phyloP scores from a whole-genome alignment of 352 stramenopile species.

The Phytophthora multivora region DNA sequence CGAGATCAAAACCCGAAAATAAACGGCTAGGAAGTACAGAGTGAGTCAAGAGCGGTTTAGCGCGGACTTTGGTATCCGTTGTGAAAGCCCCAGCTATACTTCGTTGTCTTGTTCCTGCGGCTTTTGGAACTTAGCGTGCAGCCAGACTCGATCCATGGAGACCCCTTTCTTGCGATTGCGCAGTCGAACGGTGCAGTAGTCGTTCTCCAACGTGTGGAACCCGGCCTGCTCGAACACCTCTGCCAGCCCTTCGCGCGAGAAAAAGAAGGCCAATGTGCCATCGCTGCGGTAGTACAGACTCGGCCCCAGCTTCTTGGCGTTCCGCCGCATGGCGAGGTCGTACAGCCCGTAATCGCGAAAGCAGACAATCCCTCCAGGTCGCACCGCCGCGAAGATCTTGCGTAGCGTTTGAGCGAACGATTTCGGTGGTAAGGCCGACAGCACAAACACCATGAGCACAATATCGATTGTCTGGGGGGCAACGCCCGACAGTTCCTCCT shows the following conservation, averaged over 20 bases:
- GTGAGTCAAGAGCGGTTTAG: too few relatives aligned
- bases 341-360: slow-evolving; percentile 90
- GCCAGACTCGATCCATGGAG: slow-evolving; percentile 81
- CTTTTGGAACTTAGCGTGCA: slow-evolving; percentile 79
- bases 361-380: slow-evolving; percentile 74
- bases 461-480: slow-evolving; percentile 63
- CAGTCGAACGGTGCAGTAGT: slow-evolving; percentile 80
- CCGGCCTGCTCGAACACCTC: slow-evolving; percentile 50
- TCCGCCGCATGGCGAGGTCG: slow-evolving; percentile 87
- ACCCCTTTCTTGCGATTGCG: slow-evolving; percentile 73
- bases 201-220: slow-evolving; percentile 63
- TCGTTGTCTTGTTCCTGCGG: slow-evolving; percentile 1
- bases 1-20: background rate
- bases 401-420: slow-evolving; percentile 51
- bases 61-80: too few relatives aligned
- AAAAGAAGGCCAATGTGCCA: slow-evolving; percentile 80
- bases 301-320: slow-evolving; percentile 59
- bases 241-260: slow-evolving; percentile 62
- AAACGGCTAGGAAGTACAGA: background rate
- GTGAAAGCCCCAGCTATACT: background rate
- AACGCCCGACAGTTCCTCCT: slow-evolving; percentile 52
- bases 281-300: slow-evolving; percentile 80
- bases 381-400: slow-evolving; percentile 62
- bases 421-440: slow-evolving; percentile 74
- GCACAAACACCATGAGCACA: slow-evolving; percentile 84